Evolutionary conservation across 2,329 filamentous ascomycete species (phyloP).

Genomic region (Massarina eburnea): DNA sequence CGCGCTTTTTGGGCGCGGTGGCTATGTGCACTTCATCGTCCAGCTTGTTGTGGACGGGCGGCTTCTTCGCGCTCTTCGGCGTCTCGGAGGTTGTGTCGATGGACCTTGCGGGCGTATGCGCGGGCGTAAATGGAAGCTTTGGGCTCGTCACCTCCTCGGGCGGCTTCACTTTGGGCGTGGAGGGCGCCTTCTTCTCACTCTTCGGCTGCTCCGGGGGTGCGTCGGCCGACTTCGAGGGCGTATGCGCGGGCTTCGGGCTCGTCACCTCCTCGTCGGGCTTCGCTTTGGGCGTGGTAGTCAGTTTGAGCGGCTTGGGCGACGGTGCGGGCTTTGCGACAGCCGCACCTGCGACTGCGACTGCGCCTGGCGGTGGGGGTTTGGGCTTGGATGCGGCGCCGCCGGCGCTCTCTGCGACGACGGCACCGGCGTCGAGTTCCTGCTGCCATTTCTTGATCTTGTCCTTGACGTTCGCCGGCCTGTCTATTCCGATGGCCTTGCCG

Average conservation of each 20-base stretch:
- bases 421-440: conserved; percentile 68
- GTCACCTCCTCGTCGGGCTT: too few relatives aligned
- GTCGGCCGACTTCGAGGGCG: conserved; percentile 16
- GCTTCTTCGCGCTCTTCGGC: conserved; percentile 35
- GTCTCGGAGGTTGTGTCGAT: conserved; percentile 29
- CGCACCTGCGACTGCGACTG: background rate
- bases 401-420: conserved; percentile 13
- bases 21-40: conserved; percentile 51
- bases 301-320: too few relatives aligned
- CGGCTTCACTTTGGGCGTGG: conserved; percentile 29
- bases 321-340: background rate
- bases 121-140: conserved; percentile 26
- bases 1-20: conserved; percentile 81
- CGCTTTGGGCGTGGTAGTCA: too few relatives aligned
- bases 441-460: conserved; percentile 86
- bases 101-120: conserved; percentile 27
- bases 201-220: background rate
- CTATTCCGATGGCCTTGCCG: conserved; percentile 44
- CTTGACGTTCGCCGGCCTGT: conserved; percentile 57
- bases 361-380: conserved; percentile 5
- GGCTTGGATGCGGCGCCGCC: conserved; percentile 10
- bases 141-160: conserved; percentile 31
- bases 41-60: conserved; percentile 41
- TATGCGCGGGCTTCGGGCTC: conserved; percentile 2
- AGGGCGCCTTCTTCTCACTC: conserved; percentile 8